Evolutionary conservation across 257 asterid species (phyloP).

Genomic region (Orobanche coerulescens): DNA sequence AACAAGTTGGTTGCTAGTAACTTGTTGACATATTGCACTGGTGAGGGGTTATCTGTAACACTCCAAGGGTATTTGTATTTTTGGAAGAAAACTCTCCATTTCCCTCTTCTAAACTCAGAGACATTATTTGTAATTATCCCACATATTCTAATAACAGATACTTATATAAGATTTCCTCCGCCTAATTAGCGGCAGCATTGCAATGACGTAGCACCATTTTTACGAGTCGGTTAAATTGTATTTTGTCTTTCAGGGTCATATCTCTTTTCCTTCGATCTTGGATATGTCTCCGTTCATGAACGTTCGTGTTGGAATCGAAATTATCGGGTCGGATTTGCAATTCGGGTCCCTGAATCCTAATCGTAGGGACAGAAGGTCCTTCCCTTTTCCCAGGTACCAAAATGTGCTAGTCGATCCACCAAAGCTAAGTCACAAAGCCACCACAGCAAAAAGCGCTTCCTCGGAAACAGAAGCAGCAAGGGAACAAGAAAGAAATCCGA

Average conservation of each 20-base stretch:
- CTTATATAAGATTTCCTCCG: background rate
- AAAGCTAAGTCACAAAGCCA: constrained; percentile 20
- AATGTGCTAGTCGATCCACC: constrained; percentile 26
- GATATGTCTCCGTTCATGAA: constrained; percentile 52
- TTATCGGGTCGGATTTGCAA: constrained; percentile 25
- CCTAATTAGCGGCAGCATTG: too few species aligned
- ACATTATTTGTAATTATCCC: background rate
- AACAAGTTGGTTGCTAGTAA: background rate
- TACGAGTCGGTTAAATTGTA: background rate
- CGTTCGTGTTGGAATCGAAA: constrained; percentile 38
- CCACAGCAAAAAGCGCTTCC: constrained; percentile 13
- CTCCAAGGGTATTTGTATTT: too few species aligned
- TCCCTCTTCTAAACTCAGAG: too few species aligned
- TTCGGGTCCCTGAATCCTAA: constrained; percentile 17
- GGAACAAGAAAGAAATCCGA: constrained; percentile 16
- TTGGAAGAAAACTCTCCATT: too few species aligned
- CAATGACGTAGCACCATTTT: too few species aligned
- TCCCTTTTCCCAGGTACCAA: constrained; percentile 29
- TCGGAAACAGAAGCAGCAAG: constrained; percentile 21
- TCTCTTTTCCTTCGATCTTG: constrained; percentile 58
- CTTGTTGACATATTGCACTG: background rate
- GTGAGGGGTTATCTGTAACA: background rate
- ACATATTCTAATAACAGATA: background rate
- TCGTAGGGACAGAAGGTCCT: constrained; percentile 16
- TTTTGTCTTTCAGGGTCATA: constrained; percentile 51